These are phyloP conservation scores for Crithidia acanthocephali DNA, from an alignment of 208 protist genomes.

Conservation along the genomic window DNA sequence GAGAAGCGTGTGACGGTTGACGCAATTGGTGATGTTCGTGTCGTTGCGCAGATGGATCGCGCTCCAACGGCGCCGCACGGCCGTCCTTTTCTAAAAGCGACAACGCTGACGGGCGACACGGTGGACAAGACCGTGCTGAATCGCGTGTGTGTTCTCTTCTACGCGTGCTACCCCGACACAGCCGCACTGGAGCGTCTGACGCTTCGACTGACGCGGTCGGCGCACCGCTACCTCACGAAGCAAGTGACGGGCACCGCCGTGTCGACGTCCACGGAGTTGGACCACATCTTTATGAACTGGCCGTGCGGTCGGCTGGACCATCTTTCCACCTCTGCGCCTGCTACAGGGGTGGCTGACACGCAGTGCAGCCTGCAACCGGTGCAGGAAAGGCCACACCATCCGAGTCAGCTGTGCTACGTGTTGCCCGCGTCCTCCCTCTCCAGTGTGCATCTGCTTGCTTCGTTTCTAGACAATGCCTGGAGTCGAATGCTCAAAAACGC, in stretches of 20 bases:
- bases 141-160: background rate
- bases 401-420: too few relatives aligned
- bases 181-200: background rate
- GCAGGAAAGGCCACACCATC: too few relatives aligned
- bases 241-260: slow-evolving; percentile 1
- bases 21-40: background rate
- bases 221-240: background rate
- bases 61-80: too few relatives aligned
- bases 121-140: background rate
- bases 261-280: background rate
- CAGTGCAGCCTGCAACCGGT: too few relatives aligned
- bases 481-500: background rate
- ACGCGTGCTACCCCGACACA: background rate
- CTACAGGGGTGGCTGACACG: too few relatives aligned
- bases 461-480: background rate
- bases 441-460: too few relatives aligned
- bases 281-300: background rate
- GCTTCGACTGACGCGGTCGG: background rate
- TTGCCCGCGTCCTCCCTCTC: too few relatives aligned
- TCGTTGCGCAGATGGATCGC: background rate
- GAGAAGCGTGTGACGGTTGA: background rate
- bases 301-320: background rate
- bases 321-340: too few relatives aligned
- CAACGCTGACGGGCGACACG: background rate
- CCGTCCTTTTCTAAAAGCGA: too few relatives aligned